These are phyloP conservation scores for Didymella lethalis DNA, from an alignment of 2,329 filamentous ascomycete species.

Conservation along the genomic window DNA sequence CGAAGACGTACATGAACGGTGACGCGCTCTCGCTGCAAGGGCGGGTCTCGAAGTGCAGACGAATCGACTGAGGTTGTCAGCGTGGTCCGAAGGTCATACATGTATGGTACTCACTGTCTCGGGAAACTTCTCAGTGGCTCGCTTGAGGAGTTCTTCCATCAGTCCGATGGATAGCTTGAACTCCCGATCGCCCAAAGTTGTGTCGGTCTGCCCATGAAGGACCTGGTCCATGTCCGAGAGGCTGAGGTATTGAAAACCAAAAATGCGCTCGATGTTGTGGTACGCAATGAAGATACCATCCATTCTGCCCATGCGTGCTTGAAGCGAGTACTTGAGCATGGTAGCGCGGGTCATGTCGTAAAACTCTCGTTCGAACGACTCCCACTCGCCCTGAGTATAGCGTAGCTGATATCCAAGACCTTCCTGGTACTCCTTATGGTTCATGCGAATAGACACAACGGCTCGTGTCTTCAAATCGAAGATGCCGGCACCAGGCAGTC, in stretches of 20 bases:
- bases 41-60: constrained; percentile 83
- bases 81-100: neutral
- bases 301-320: constrained; percentile 97
- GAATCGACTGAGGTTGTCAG: constrained; percentile 64
- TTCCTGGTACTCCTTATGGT: constrained; percentile 72
- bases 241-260: constrained; percentile 95
- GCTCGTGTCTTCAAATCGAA: constrained; percentile 97
- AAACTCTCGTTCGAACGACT: constrained; percentile 95
- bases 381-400: constrained; percentile 75
- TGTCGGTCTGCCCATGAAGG: constrained; percentile 78
- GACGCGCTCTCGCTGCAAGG: constrained; percentile 53
- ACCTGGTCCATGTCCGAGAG: constrained; percentile 87
- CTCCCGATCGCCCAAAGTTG: constrained; percentile 77
- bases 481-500: constrained; percentile 88
- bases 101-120: constrained; percentile 56
- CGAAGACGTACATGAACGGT: constrained; percentile 87
- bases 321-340: constrained; percentile 94
- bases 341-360: constrained; percentile 96
- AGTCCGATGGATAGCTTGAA: constrained; percentile 83
- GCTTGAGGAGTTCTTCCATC: constrained; percentile 80
- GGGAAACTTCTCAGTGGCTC: constrained; percentile 77
- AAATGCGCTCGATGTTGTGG: constrained; percentile 94
- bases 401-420: constrained; percentile 89
- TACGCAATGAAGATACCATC: constrained; percentile 97
- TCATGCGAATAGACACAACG: constrained; percentile 91